Conservation (phyloP, 2,329 filamentous ascomycete species). For the Orbilia ellipsospora region DNA sequence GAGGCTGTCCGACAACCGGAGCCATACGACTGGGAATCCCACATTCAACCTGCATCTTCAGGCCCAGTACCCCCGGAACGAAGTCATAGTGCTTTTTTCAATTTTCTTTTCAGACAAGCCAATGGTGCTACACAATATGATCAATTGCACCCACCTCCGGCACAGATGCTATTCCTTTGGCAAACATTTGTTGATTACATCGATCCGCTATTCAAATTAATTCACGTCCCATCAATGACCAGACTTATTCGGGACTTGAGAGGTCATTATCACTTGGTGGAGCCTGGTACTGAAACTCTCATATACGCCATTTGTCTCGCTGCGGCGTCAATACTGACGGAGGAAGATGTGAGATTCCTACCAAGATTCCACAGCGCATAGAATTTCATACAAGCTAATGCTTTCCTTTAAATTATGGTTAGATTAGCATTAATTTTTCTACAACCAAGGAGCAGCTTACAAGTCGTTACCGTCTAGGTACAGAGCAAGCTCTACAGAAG, state of each 20-base stretch:
- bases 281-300: constrained; percentile 64
- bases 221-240: constrained; percentile 61
- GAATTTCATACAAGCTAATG: neutral
- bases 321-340: constrained; percentile 64
- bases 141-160: constrained; percentile 23
- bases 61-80: neutral
- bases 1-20: constrained; percentile 41
- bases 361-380: neutral
- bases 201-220: constrained; percentile 58
- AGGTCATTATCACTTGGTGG: constrained; percentile 59
- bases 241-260: constrained; percentile 61
- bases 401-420: constrained; percentile 22
- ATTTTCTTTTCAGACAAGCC: constrained; percentile 39
- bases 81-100: constrained; percentile 43
- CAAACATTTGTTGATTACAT: constrained; percentile 57
- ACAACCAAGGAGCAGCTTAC: constrained; percentile 65
- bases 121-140: constrained; percentile 37
- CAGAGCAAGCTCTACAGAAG: constrained; percentile 69
- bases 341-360: constrained; percentile 59
- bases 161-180: constrained; percentile 56
- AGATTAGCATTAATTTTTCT: constrained; percentile 61
- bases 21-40: constrained; percentile 29
- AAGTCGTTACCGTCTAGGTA: constrained; percentile 67
- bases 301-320: constrained; percentile 71
- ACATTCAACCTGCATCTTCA: constrained; percentile 1